Evolutionary conservation across 148 eudicot species (phyloP).

Genomic region (Rhododendron simsii): DNA sequence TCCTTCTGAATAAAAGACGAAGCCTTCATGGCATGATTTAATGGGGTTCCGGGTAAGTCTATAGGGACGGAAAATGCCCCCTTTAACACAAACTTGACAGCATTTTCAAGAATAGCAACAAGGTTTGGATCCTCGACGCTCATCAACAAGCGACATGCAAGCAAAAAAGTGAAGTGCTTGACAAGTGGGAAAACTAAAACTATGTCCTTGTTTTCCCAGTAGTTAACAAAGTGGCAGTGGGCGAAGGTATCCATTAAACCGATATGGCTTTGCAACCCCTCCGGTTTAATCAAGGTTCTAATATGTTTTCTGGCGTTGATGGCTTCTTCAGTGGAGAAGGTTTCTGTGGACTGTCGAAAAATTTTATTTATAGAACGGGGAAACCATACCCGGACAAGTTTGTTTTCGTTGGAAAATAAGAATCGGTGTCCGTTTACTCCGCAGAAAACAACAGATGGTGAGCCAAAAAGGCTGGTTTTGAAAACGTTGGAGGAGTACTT

Average conservation of each 20-base stretch:
- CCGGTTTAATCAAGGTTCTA: conserved; percentile 31
- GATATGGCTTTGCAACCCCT: conserved; percentile 27
- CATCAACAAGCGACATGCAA: conserved; percentile 10
- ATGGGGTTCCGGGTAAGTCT: conserved; percentile 38
- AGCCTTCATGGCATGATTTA: conserved; percentile 29
- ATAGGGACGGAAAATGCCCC: conserved; percentile 28
- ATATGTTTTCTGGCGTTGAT: conserved; percentile 11
- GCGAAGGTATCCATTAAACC: conserved; percentile 34
- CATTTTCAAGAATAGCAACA: conserved; percentile 16
- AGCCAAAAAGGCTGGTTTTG: neutral
- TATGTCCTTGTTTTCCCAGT: conserved; percentile 24
- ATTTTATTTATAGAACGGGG: neutral
- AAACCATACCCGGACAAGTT: neutral
- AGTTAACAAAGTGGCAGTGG: conserved; percentile 22
- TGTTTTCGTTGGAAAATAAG: neutral
- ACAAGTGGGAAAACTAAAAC: conserved; percentile 18
- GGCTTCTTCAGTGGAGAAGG: too few species aligned
- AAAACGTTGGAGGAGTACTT: neutral
- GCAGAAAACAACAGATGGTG: neutral
- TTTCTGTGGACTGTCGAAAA: too few species aligned
- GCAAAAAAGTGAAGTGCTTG: neutral
- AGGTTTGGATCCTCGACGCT: conserved; percentile 25
- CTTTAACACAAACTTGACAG: conserved; percentile 11
- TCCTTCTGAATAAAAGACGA: conserved; percentile 22
- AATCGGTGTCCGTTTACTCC: neutral